A percentile compares a stretch with the other conserved stretches of the same genome.
phyloP scores from a whole-genome alignment of 768 basidiomycete species.

The Pleurotus tuoliensis region DNA sequence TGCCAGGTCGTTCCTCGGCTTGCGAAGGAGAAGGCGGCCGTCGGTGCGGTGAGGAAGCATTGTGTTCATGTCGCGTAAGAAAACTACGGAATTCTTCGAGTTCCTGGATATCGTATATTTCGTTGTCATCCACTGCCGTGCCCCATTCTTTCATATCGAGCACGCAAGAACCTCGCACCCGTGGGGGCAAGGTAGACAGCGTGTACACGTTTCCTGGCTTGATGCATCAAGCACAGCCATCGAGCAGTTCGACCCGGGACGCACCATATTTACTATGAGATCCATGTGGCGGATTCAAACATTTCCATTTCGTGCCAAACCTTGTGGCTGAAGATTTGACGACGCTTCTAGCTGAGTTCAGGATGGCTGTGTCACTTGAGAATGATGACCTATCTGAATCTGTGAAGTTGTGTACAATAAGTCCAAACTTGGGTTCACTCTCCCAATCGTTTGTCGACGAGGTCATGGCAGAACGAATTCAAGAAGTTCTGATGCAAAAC shows the following conservation, averaged over 20 bases:
- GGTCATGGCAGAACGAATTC: neutral
- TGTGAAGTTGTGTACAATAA: conserved; percentile 6
- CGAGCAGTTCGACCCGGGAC: too few relatives aligned
- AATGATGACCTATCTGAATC: neutral
- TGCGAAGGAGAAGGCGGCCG: neutral
- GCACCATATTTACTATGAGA: too few relatives aligned
- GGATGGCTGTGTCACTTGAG: neutral
- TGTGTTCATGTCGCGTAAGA: conserved; percentile 1
- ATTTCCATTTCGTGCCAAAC: neutral
- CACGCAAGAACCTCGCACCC: neutral
- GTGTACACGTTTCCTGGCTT: neutral
- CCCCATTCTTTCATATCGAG: conserved; percentile 1
- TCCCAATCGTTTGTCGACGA: neutral
- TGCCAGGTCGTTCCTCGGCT: conserved; percentile 15
- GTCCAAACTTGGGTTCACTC: neutral
- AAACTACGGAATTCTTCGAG: conserved; percentile 8
- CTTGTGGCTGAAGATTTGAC: neutral
- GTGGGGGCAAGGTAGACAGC: neutral
- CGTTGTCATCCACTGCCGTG: neutral
- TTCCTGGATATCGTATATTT: neutral
- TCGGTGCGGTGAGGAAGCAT: neutral
- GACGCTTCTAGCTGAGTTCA: neutral
- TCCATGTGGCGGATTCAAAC: neutral
- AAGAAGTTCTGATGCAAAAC: neutral
- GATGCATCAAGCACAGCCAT: too few relatives aligned